Percentiles rank a stretch among this genome's conserved stretches.
These are phyloP conservation scores for Didymella sp. DNA, from an alignment of 2,329 filamentous ascomycete species.

Conservation along the genomic window DNA sequence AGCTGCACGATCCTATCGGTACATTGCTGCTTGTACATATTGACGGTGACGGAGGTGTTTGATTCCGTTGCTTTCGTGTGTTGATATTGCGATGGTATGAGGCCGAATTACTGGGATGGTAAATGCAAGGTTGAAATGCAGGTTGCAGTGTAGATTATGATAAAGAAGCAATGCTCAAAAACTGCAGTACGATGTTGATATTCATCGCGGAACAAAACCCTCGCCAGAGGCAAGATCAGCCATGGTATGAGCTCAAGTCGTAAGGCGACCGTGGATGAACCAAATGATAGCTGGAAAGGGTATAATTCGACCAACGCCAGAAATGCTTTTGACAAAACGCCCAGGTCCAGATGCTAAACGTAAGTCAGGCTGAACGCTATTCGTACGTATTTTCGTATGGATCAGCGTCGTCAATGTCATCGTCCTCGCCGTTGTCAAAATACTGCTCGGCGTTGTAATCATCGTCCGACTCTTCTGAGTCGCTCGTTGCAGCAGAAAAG, in stretches of 20 bases:
- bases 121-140: background rate
- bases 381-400: slow-evolving; percentile 48
- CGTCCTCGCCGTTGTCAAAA: slow-evolving; percentile 60
- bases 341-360: slow-evolving; percentile 6
- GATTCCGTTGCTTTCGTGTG: background rate
- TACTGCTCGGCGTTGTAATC: slow-evolving; percentile 68
- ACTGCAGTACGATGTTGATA: background rate
- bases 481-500: slow-evolving; percentile 59
- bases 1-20: background rate
- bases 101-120: background rate
- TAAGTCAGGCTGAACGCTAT: slow-evolving; percentile 4
- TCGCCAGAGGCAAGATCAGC: background rate
- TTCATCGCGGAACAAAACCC: background rate
- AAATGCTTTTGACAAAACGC: slow-evolving; percentile 20
- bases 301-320: slow-evolving; percentile 25
- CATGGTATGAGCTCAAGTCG: background rate
- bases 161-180: background rate
- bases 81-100: background rate
- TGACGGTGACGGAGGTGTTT: background rate
- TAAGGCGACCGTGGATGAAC: background rate
- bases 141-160: background rate
- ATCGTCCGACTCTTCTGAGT: slow-evolving; percentile 70
- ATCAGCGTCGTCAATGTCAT: slow-evolving; percentile 51
- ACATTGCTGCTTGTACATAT: no score
- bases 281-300: slow-evolving; percentile 19